A percentile compares a stretch with the other conserved stretches of the same genome.
These are phyloP conservation scores for Canariomyces notabilis DNA, from an alignment of 2,329 filamentous ascomycete genomes.

Conservation along the genomic window DNA sequence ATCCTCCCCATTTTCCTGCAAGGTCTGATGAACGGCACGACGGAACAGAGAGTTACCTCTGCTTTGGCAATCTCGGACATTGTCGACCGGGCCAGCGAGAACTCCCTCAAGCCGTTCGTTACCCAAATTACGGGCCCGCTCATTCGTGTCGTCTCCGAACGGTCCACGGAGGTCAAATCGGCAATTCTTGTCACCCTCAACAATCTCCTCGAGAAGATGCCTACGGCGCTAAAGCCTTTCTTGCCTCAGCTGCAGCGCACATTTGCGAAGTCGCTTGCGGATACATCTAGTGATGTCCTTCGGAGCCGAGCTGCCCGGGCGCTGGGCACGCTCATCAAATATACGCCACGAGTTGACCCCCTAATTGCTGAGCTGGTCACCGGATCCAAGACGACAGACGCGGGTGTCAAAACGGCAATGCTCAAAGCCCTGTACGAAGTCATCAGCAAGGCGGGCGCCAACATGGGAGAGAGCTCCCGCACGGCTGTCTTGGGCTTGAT, in stretches of 20 bases:
- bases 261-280: conserved; percentile 92
- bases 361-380: conserved; percentile 87
- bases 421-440: conserved; percentile 95
- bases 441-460: conserved; percentile 85
- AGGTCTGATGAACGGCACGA: conserved; percentile 91
- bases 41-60: conserved; percentile 86
- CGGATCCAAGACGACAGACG: conserved; percentile 85
- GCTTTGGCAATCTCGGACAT: conserved; percentile 94
- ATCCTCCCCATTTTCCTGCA: conserved; percentile 96
- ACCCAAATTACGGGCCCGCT: conserved; percentile 96
- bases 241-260: conserved; percentile 93
- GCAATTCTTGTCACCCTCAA: conserved; percentile 92
- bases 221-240: conserved; percentile 91
- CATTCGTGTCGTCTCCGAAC: conserved; percentile 94
- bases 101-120: conserved; percentile 87
- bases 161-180: conserved; percentile 91
- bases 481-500: conserved; percentile 83
- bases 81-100: conserved; percentile 83
- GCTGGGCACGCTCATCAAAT: conserved; percentile 87
- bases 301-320: conserved; percentile 88
- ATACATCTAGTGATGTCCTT: conserved; percentile 83
- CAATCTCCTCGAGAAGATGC: conserved; percentile 94
- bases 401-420: conserved; percentile 91
- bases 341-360: conserved; percentile 92
- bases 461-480: conserved; percentile 90